Base-by-base conservation (phyloP, 2,329 filamentous ascomycete genomes). In the Aspergillus hortae region DNA sequence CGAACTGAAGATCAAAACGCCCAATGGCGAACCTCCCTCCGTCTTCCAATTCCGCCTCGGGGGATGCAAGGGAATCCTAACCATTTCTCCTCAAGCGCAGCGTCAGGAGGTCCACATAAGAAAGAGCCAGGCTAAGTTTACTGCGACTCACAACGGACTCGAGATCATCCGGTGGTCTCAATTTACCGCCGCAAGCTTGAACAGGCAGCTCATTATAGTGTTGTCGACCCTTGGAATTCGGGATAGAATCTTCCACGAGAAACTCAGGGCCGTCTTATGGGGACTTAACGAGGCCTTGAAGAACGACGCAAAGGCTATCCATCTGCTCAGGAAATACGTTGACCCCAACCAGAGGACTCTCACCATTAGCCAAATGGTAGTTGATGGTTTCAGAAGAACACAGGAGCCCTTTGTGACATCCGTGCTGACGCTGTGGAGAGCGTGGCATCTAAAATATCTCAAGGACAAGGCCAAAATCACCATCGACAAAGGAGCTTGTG, bases 1-100 rank as follows among this genome's bases (percentile, higher is more conserved):
- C 12, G 87, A 94, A 57, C 82, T 95, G 55, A 80, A 80, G 0
- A 67, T 91, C 27, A 73, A 77, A 17, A 78, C 78, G 11, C 70
- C 80, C 1, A 71, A 71, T 6, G 72, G 78, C 2, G 72, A 80
- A 4, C 74, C 83, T 4, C 92, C 94, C 0, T 95, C 91, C 0
- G 88, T 89, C 0, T 92, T 89, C 59, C 94, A 99, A 62, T 96
- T 97, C 63, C 88, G 94, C 6, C 84, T 96, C 62, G 92, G 90
- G 7, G 94, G 94, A 1, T 92, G 86, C 73, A 99, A 99, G 73
- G 94, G 94, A 0, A 85, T 99, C 12, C 77, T 99, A 15, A 84
- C 85, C 0, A 79, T 90, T 4, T 92, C 89, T 71, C 83, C 88
- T 0, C 80, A 86, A 4, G 82, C 86, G 9, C 80, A 80, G 54